Evolutionary conservation across 192 early-diverging fungal species (phyloP).

Genomic region (Tieghemiomyces parasiticus): DNA sequence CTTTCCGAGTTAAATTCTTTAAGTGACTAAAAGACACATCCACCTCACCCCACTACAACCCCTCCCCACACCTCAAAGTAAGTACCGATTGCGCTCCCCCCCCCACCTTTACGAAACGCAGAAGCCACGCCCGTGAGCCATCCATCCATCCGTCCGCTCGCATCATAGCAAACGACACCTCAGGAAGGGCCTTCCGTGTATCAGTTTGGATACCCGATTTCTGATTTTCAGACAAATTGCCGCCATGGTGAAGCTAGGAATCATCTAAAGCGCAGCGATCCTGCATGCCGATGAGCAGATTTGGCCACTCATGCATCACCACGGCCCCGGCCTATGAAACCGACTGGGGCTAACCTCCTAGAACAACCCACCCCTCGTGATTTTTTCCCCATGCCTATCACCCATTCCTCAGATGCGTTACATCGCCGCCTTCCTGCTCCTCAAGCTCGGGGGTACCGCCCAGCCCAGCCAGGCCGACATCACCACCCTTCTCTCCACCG

Average conservation of each 20-base stretch:
- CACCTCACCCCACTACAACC: too few species aligned
- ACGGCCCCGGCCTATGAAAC: background rate
- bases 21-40: background rate
- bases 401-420: conserved; percentile 65
- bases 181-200: background rate
- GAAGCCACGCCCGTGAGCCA: background rate
- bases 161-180: too few species aligned
- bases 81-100: too few species aligned
- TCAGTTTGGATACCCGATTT: background rate
- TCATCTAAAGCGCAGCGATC: background rate
- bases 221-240: background rate
- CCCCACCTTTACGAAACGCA: background rate
- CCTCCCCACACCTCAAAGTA: too few species aligned
- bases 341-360: background rate
- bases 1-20: conserved; percentile 9
- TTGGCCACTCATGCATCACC: background rate
- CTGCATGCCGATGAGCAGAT: background rate
- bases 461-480: conserved; percentile 64
- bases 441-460: conserved; percentile 71
- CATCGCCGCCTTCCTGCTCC: conserved; percentile 95
- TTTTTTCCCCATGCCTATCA: conserved; percentile 7
- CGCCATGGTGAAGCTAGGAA: background rate
- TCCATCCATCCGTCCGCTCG: conserved; percentile 7
- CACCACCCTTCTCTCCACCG: conserved; percentile 69
- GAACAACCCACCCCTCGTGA: background rate